Base-by-base conservation (phyloP, 2,329 filamentous ascomycete species). In the Coleophoma cylindrospora region DNA sequence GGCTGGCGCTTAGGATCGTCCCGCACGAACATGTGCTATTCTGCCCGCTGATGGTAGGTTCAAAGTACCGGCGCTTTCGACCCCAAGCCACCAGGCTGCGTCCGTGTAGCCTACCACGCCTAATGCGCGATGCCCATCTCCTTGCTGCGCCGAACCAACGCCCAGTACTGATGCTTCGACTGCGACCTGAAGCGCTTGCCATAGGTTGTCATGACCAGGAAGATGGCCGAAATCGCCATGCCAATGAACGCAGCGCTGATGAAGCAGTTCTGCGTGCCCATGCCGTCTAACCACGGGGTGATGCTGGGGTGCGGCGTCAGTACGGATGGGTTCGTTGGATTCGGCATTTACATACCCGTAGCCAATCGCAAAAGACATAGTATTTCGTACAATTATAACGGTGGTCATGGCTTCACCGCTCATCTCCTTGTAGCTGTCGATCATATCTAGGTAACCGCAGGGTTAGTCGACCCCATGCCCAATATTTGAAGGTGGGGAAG, bases 381-480 rank as follows among this genome's bases (percentile, higher is more conserved):
- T 74, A 51, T 76, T 75, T 6, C 74, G 62, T 11, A 56, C 49
- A 11, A 76, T 49, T 41, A 76, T 76, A 5, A 75, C 71, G 2
- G 72, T 71, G 12, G 74, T 68, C 43, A 75, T 70, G 2, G 71
- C 70, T 52, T 76, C 73, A 1, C 71, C 73, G 34, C 66, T 66
- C 8, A 76, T 55, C 13, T 71, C 73, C 19, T 68, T 65, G 53
- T 75, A 76, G 14, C 64, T 68, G 51, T 76, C 74, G 40, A 76
- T 71, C 54, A 67, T 65, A 52, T 76, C 27, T 27, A 19, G 19
- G 19, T 19, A 66, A 66, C 19, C 76, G 63, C 21, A 27, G 9
- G 27, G 27, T 27, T 27, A 27, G 27, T 19, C 27, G 9, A 27
- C 27, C 27, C 27, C 6, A 27, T 10, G 7, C 27, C 27, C 27